Evolutionary conservation across 73 alveolate species (phyloP), one percentile per base, ranked within the genome.

Genomic region (Blepharisma stoltei): DNA sequence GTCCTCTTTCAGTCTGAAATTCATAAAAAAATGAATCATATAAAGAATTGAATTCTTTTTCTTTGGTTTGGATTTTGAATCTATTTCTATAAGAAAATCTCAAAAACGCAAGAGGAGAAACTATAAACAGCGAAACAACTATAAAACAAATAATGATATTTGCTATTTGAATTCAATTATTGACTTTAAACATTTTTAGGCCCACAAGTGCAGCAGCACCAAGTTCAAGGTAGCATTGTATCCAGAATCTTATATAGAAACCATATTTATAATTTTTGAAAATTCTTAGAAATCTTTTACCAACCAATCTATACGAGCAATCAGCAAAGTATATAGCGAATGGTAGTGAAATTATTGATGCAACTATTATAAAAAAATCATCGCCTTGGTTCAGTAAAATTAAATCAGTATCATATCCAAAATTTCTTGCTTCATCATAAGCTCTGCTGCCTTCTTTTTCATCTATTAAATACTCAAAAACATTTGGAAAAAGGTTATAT

Each of bases 181-280:
- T 60, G 37, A 2, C 23, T 14, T 14, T 60, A 14, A 60, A n/a
- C 5, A 38, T 14, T 25, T 38, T 60, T 14, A 60, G 5, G 2
- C 23, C 46, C 2, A 60, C 46, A 60, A 60, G 23, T 2, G 48
- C 73, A 60, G 14, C 14, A 25, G 23, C 46, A 14, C 14, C n/a
- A 20, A 25, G 14, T 2, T 60, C 73, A 9, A 25, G 14, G 5
- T 60, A 60, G 18, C 46, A n/a, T 25, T 60, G 48, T 18, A 25
- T 60, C 73, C 73, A 60, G 73, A 60, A 60, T 25, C 73, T 60
- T 60, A 60, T 18, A 25, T 14, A 60, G 23, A 60, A 60, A 1
- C 73, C 14, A 25, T 18, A 60, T 25, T 60, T 60, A 25, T 18
- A 60, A 25, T 60, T 60, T 60, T 25, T 25, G 5, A 18, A 25